Base-by-base conservation (phyloP, 306 rosid species). In the Prunus padus region DNA sequence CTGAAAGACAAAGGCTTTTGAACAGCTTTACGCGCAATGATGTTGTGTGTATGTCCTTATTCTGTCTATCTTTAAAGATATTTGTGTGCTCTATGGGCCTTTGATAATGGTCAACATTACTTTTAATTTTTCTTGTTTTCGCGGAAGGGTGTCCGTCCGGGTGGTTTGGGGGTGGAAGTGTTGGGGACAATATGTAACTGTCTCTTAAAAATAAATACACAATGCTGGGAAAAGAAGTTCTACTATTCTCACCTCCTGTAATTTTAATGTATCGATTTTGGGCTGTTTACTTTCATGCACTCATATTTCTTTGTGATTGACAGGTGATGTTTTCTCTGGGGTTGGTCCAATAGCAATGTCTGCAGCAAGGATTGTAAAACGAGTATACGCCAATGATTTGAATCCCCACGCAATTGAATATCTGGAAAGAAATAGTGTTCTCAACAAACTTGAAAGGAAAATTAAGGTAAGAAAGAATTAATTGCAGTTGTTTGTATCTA, bases 291-390 rank as follows among this genome's bases (percentile, higher is more conserved):
- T 12, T 71, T 47, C 51, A 57, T 77, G 44, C 20, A 69, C 37
- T 76, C 40, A 51, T 81, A 68, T 76, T 73, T 28, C 45, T 65
- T 60, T 70, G 46, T 28, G 52, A 76, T 72, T 77, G 78, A 47
- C 95, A 92, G 97, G 97, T 82, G 97, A 95, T 85, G 97, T 95
- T 82, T 95, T 95, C 82, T 71, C 91, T 73, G 99, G 97, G 72
- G 97, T 90, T 86, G 99, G 97, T 80, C 97, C 99, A 56, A 79
- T 92, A 77, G 94, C 99, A 54, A 80, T 92, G 79, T 80, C 93
- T 61, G 99, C 96, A 11, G 97, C 97, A 57, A 90, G 75, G 87
- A 85, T 86, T 72, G 98, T 92, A 45, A 90, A 92, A 79, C 88
- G 90, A 26, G 98, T 95, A 73, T 92, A 77, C 65, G 99, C 99